Evolutionary conservation across 2,329 filamentous ascomycete genomes (phyloP), one percentile per base, ranked within the genome.

Genomic region (Cladophialophora carrionii): DNA sequence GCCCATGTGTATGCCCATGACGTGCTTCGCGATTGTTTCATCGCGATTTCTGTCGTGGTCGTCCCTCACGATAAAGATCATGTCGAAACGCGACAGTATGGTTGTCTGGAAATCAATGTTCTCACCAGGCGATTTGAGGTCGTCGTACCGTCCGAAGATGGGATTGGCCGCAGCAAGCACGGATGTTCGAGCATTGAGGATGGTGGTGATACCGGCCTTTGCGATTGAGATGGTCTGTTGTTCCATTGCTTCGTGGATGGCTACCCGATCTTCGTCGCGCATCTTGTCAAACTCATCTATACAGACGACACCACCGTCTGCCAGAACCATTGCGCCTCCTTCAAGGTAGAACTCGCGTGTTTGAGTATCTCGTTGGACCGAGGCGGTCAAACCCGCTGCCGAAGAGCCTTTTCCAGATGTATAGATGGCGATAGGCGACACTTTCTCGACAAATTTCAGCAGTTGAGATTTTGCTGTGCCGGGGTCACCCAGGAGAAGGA

Each of bases 241-340:
- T 77, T 99, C 95, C 95, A 99, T 99, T 64, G 95, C 95, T 85
- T 99, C 95, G 83, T 99, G 95, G 71, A 99, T 99, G 1, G 95
- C 95, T 6, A 98, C 95, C 72, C 95, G 87, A 73, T 99, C 95
- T 77, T 99, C 95, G 75, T 99, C 95, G 68, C 95, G 86, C 95
- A 99, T 99, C 83, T 99, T 99, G 81, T 99, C 95, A 75, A 99
- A 99, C 79, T 99, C 95, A 75, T 99, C 95, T 72, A 99, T 99
- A 78, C 95, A 98, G 9, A 98, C 95, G 0, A 98, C 94, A 72
- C 95, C 95, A 2, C 93, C 93, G 71, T 99, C 95, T 3, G 95
- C 95, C 20, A 99, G 86, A 3, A 99, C 95, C 95, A 99, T 98
- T 34, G 95, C 95, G 78, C 95, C 95, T 54, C 95, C 95, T 82